Evolutionary conservation across 495 filamentous ascomycete species (phyloP).

Genomic region (Hypoxylon intermedium): DNA sequence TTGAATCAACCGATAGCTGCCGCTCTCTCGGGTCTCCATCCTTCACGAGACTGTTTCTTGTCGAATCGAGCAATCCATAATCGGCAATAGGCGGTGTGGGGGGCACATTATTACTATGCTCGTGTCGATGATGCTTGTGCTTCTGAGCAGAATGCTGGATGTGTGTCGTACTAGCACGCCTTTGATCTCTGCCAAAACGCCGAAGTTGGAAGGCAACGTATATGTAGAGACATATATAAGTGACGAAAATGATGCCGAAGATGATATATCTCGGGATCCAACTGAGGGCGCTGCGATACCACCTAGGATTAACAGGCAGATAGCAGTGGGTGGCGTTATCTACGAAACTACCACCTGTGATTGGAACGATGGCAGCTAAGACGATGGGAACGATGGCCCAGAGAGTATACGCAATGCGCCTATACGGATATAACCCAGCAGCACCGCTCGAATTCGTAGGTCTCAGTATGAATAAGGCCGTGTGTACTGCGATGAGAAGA

Average conservation of each 20-base stretch:
- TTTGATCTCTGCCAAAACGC: constrained; percentile 38
- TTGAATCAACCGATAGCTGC: constrained; percentile 41
- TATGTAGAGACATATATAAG: constrained; percentile 72
- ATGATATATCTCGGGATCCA: constrained; percentile 79
- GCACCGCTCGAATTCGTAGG: constrained; percentile 50
- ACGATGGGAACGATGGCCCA: constrained; percentile 65
- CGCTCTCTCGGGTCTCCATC: constrained; percentile 28
- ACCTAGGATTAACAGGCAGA: constrained; percentile 66
- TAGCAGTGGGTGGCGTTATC: constrained; percentile 70
- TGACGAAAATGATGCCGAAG: constrained; percentile 62
- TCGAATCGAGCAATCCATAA: constrained; percentile 50
- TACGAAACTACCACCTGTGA: constrained; percentile 61
- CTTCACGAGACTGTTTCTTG: constrained; percentile 38
- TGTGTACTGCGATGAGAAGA: constrained; percentile 74
- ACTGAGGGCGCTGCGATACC: constrained; percentile 69
- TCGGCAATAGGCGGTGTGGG: constrained; percentile 49
- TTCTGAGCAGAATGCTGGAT: constrained; percentile 5
- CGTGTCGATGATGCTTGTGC: constrained; percentile 10
- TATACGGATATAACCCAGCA: constrained; percentile 69
- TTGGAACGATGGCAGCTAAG: constrained; percentile 68
- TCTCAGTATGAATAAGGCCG: constrained; percentile 70
- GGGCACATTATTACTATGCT: constrained; percentile 34
- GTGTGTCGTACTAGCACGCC: constrained; percentile 35
- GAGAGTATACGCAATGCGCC: constrained; percentile 59
- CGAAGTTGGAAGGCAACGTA: constrained; percentile 57